Evolutionary conservation across 805 yeast species (phyloP).

Genomic region (Ogataea ramenticola): DNA sequence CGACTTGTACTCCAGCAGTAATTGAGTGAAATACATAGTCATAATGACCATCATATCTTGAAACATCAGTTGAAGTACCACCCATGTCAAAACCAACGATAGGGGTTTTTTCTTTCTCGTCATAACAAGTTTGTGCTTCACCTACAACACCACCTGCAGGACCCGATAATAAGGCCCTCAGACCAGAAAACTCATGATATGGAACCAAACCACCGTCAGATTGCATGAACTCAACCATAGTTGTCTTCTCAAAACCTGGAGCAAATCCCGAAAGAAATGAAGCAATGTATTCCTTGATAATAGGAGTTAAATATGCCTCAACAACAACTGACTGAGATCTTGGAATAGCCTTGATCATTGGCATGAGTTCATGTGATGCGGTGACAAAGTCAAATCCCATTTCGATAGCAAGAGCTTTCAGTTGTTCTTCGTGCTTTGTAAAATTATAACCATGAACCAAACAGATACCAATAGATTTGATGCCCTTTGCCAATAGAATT

Average conservation of each 20-base stretch:
- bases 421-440: constrained; percentile 30
- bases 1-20: constrained; percentile 28
- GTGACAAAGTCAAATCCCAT: constrained; percentile 44
- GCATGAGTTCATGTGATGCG: constrained; percentile 28
- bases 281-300: constrained; percentile 31
- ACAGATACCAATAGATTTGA: constrained; percentile 28
- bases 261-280: constrained; percentile 28
- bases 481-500: constrained; percentile 16
- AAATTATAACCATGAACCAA: constrained; percentile 29
- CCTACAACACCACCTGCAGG: constrained; percentile 64
- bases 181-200: constrained; percentile 44
- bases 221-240: constrained; percentile 47
- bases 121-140: constrained; percentile 45
- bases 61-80: constrained; percentile 32
- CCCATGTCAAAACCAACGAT: constrained; percentile 32
- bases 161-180: constrained; percentile 47
- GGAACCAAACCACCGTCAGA: constrained; percentile 52
- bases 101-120: constrained; percentile 16
- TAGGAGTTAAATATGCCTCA: constrained; percentile 38
- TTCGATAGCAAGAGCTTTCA: constrained; percentile 26
- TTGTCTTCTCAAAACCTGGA: constrained; percentile 22
- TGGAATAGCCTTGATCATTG: constrained; percentile 32
- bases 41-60: constrained; percentile 24
- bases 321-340: constrained; percentile 35
- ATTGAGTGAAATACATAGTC: constrained; percentile 24